Evolutionary conservation across 2,329 filamentous ascomycete species (phyloP).

Genomic region (Fusarium continuum): DNA sequence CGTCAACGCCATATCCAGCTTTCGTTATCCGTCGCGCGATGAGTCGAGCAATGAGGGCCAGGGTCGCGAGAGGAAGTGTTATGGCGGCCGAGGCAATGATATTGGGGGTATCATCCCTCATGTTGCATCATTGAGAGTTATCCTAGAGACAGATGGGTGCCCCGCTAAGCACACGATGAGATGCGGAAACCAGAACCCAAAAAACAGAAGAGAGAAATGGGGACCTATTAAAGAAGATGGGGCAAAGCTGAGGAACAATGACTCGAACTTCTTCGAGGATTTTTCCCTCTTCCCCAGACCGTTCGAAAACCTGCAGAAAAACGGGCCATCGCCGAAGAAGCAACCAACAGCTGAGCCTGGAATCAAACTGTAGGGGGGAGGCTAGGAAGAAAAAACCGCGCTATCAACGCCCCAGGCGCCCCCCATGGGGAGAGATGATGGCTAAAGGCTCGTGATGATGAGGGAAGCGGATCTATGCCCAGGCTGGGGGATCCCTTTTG

Average conservation of each 20-base stretch:
- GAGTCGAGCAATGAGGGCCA: constrained; percentile 29
- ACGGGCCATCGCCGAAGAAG: constrained; percentile 7
- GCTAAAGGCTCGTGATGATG: constrained; percentile 2
- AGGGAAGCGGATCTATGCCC: not conserved
- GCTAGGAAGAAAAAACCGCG: not conserved
- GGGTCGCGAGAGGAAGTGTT: constrained; percentile 34
- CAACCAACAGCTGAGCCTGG: constrained; percentile 6
- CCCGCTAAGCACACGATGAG: constrained; percentile 4
- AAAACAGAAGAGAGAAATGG: constrained; percentile 8
- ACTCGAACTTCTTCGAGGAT: not conserved
- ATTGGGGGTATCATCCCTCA: constrained; percentile 36
- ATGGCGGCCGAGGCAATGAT: constrained; percentile 36
- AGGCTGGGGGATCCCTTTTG: constrained; percentile 8
- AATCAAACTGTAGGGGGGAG: constrained; percentile 4
- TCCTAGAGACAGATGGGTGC: not conserved
- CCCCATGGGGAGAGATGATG: constrained; percentile 26
- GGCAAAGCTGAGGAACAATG: not conserved
- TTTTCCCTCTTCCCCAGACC: constrained; percentile 20
- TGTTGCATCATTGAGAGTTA: constrained; percentile 31
- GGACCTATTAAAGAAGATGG: constrained; percentile 20
- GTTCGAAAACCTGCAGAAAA: constrained; percentile 6
- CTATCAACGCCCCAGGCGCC: constrained; percentile 10
- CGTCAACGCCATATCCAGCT: constrained; percentile 36
- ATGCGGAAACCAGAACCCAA: constrained; percentile 7
- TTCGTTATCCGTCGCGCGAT: constrained; percentile 36